phyloP scores from a whole-genome alignment of 495 filamentous ascomycete genomes.

The Penicillium macrosclerotiorum region DNA sequence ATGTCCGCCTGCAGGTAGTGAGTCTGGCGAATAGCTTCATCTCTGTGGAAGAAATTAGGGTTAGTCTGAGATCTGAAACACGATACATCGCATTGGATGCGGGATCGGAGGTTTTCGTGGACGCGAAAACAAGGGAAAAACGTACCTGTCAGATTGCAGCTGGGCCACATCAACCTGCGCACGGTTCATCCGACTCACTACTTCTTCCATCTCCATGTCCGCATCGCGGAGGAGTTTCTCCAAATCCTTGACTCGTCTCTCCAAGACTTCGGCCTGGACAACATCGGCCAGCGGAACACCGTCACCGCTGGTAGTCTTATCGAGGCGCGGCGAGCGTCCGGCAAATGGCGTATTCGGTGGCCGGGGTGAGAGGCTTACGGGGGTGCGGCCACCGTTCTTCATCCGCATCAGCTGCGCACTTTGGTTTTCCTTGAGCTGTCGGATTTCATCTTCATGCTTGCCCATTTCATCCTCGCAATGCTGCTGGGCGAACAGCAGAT shows the following conservation, averaged over 20 bases:
- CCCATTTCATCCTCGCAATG: slow-evolving; percentile 78
- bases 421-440: slow-evolving; percentile 70
- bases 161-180: slow-evolving; percentile 93
- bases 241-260: slow-evolving; percentile 72
- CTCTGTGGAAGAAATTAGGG: slow-evolving; percentile 44
- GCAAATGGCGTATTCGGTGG: slow-evolving; percentile 65
- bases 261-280: slow-evolving; percentile 67
- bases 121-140: slow-evolving; percentile 4
- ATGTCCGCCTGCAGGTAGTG: slow-evolving; percentile 69
- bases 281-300: slow-evolving; percentile 59
- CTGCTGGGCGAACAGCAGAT: slow-evolving; percentile 77
- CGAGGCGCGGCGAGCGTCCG: slow-evolving; percentile 54
- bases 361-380: slow-evolving; percentile 38
- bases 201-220: slow-evolving; percentile 91
- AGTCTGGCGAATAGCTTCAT: slow-evolving; percentile 82
- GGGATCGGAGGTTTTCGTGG: background rate
- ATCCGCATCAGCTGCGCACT: slow-evolving; percentile 74
- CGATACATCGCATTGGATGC: background rate
- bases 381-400: slow-evolving; percentile 52
- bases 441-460: slow-evolving; percentile 83
- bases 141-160: slow-evolving; percentile 82
- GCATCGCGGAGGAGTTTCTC: slow-evolving; percentile 79
- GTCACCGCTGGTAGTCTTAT: slow-evolving; percentile 55
- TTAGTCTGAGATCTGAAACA: slow-evolving; percentile 8
- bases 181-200: slow-evolving; percentile 85